Base-by-base conservation (phyloP, 208 protist genomes). In the Acanthamoeba sp. region DNA sequence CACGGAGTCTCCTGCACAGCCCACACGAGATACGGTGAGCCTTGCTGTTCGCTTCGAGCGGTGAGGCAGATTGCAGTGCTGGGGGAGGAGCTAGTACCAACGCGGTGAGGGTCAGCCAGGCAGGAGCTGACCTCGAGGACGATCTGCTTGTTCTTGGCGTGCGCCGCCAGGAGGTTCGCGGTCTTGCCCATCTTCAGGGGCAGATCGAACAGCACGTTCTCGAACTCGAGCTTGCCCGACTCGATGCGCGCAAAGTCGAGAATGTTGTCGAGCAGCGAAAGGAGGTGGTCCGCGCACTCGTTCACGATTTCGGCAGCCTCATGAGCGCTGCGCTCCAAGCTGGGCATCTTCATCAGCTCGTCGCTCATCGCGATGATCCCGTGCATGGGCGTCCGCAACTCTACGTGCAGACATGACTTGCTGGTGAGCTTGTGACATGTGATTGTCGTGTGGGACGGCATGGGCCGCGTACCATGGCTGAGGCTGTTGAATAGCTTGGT, bases 211-310 rank as follows among this genome's bases (percentile, higher is more conserved):
- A 48, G 71, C 32, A 80, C 40, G 36, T 48, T 50, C 40, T 80
- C 71, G 22, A 80, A 48, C 40, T 80, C 71, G 40, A 80, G 71
- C 71, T 80, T 40, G 40, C 71, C 40, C 38, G 38, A 80, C 71
- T 89, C 80, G 48, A 89, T 64, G n/a, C 80, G 80, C 29, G 80
- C 42, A 64, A 89, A 89, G 50, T 89, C 80, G 32, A 89, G 52
- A 10, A 89, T 89, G 50, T 89, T 42, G 36, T 55, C 52, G 18
- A 89, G 45, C 80, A 89, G 45, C 14, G 45, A 64, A n/a, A 89
- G 29, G 16, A 89, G 40, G 52, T 89, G 80, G 22, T 89, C 80
- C 45, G 80, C 80, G 50, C 80, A 89, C 12, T 89, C 80, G 36
- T 36, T 64, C 48, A 89, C 80, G 1, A 89, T 62, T 18, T 89